Base-by-base conservation (phyloP, 108 stramenopile genomes). In the Nannochloropsis gaditana region DNA sequence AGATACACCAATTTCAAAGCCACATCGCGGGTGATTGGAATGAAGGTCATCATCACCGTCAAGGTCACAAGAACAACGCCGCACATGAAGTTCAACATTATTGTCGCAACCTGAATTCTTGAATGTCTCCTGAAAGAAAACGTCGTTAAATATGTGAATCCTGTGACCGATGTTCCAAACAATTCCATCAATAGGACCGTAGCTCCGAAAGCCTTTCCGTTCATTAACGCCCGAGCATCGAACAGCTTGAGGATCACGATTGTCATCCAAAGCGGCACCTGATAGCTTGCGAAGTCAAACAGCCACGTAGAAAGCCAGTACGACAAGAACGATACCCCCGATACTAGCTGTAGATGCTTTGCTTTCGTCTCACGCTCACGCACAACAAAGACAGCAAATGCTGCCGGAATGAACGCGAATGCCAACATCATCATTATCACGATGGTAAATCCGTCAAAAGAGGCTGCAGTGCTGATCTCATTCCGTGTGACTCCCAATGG, bases 231-330 rank as follows among this genome's bases (percentile, higher is more conserved):
- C 3, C 2, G 15, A n/a, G 59, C 59, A 73, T 85, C 83, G 85
- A 92, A 93, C 45, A 45, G 85, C 43, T 85, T 83, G 86, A 98
- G 91, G 45, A 97, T 89, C 45, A 84, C 83, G 0, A 99, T 86
- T 17, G 92, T 91, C n/a, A 94, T 89, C 92, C 92, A 93, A 21
- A 92, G 90, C 11, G 98, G 96, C 17, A 97, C 84, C 80, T 95
- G 94, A 88, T 99, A 99, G 89, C 94, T 97, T 79, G 93, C 86
- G 43, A 94, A 87, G 84, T 99, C 97, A 93, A 95, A 99, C 41
- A 93, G 80, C 79, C 91, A 98, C 5, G 96, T 97, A 17, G 95
- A 94, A 5, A 95, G 43, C 98, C 98, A 99, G 89, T 98, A 98
- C 2, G 95, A 93, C 4, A 45, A 82, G 8, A 95, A 92, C 45